These are phyloP conservation scores for Mortierella sp. DNA, from an alignment of 371 early-diverging fungal species.

Conservation along the genomic window DNA sequence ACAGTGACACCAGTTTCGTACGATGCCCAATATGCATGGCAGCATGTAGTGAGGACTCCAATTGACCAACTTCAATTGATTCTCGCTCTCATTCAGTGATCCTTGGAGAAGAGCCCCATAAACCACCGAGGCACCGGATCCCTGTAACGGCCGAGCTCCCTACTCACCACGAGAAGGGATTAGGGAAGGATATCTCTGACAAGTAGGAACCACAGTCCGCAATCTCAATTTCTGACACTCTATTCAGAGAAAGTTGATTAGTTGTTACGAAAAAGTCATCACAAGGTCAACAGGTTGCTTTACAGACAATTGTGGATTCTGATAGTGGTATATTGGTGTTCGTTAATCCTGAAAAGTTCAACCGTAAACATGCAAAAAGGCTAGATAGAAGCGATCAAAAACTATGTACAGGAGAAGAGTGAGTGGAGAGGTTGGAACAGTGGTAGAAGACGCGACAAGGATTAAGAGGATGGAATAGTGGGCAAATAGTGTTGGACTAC, in stretches of 20 bases:
- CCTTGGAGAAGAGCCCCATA: conserved; percentile 13
- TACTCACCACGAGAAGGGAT: conserved; percentile 19
- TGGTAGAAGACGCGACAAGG: background rate
- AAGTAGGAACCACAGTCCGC: conserved; percentile 10
- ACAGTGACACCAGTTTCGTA: too few relatives aligned
- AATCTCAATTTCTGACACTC: too few relatives aligned
- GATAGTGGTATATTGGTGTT: background rate
- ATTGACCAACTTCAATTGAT: background rate
- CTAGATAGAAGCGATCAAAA: too few relatives aligned
- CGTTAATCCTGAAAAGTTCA: background rate
- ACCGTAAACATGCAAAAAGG: background rate
- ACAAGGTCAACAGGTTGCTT: too few relatives aligned
- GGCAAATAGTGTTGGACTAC: too few relatives aligned
- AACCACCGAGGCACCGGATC: conserved; percentile 2
- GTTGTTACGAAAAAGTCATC: too few relatives aligned
- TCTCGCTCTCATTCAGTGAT: conserved; percentile 11
- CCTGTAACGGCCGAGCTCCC: conserved; percentile 14
- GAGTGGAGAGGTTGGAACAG: too few relatives aligned
- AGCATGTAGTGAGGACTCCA: too few relatives aligned
- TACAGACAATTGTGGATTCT: too few relatives aligned
- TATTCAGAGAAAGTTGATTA: too few relatives aligned
- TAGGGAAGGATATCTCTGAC: conserved; percentile 9
- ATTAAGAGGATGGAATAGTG: background rate
- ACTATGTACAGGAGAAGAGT: conserved; percentile 19
- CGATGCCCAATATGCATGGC: too few relatives aligned